Percentiles rank a stretch among this genome's conserved stretches.
Conservation (phyloP, 2,329 filamentous ascomycete species). For the Orbilia brochopaga region DNA sequence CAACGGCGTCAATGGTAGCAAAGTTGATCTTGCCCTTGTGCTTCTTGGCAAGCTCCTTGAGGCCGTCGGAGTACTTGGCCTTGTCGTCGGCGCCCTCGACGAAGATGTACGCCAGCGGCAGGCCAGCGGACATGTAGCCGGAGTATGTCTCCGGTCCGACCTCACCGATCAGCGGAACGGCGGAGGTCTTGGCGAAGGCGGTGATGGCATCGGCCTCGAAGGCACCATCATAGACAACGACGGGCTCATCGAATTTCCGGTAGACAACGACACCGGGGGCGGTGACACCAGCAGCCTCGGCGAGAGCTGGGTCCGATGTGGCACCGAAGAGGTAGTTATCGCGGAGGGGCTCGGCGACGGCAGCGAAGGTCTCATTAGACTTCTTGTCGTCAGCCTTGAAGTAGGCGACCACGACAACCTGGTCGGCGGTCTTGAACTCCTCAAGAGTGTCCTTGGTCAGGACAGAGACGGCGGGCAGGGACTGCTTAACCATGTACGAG, state of each 20-base stretch:
- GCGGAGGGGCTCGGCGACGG: conserved; percentile 75
- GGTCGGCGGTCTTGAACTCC: conserved; percentile 97
- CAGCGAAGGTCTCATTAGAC: conserved; percentile 82
- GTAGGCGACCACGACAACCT: conserved; percentile 92
- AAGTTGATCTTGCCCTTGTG: conserved; percentile 96
- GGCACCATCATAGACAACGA: conserved; percentile 79
- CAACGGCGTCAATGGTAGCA: conserved; percentile 92
- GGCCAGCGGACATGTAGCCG: conserved; percentile 87
- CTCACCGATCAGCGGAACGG: conserved; percentile 91
- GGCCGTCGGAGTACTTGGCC: conserved; percentile 72
- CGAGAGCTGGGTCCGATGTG: conserved; percentile 79
- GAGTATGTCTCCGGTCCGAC: conserved; percentile 96
- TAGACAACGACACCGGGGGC: conserved; percentile 89
- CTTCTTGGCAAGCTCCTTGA: conserved; percentile 88
- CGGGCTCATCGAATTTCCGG: conserved; percentile 98
- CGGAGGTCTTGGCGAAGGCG: conserved; percentile 80
- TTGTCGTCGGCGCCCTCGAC: conserved; percentile 91
- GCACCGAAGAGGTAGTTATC: conserved; percentile 93
- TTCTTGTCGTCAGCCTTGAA: conserved; percentile 79
- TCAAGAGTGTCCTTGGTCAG: conserved; percentile 82
- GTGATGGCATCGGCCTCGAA: conserved; percentile 81
- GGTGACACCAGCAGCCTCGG: conserved; percentile 87
- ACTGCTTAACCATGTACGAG: conserved; percentile 98
- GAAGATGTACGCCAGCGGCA: conserved; percentile 97
- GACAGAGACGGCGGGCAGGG: conserved; percentile 85